These are phyloP conservation scores for Fusarium continuum DNA, from an alignment of 2,329 filamentous ascomycete species.

Conservation along the genomic window DNA sequence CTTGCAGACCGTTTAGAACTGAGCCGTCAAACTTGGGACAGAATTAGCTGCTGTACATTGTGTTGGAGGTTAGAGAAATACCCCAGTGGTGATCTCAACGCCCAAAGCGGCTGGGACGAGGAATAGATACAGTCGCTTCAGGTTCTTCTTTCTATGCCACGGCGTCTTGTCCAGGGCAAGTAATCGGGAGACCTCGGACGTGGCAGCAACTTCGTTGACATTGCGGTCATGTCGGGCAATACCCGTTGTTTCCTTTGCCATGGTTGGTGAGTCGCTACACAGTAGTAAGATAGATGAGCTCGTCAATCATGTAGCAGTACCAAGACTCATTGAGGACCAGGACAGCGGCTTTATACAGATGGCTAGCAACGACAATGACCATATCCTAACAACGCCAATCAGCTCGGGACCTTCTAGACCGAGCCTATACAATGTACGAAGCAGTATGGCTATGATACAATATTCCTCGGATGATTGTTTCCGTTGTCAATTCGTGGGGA, in stretches of 20 bases:
- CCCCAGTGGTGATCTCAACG: constrained; percentile 3
- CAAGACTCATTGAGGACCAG: background rate
- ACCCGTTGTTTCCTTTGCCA: constrained; percentile 1
- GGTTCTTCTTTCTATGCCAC: constrained; percentile 2
- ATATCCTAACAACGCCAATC: background rate
- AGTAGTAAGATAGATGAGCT: background rate
- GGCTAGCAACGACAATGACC: background rate
- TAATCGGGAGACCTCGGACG: background rate
- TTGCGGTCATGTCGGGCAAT: background rate
- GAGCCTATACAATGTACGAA: background rate
- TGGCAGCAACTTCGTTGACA: background rate
- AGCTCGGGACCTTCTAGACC: background rate
- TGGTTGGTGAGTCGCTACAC: background rate
- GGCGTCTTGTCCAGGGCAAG: background rate
- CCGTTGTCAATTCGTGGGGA: background rate
- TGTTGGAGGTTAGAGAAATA: background rate
- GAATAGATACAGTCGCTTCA: background rate
- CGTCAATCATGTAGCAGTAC: too few species aligned
- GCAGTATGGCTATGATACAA: background rate
- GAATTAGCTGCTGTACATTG: background rate
- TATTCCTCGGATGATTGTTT: background rate
- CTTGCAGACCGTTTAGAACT: constrained; percentile 59
- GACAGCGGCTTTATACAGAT: background rate
- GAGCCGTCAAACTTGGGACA: constrained; percentile 48
- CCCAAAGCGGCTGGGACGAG: background rate